phyloP scores from a whole-genome alignment of 257 asterid species.

The Solanum pimpinellifolium region DNA sequence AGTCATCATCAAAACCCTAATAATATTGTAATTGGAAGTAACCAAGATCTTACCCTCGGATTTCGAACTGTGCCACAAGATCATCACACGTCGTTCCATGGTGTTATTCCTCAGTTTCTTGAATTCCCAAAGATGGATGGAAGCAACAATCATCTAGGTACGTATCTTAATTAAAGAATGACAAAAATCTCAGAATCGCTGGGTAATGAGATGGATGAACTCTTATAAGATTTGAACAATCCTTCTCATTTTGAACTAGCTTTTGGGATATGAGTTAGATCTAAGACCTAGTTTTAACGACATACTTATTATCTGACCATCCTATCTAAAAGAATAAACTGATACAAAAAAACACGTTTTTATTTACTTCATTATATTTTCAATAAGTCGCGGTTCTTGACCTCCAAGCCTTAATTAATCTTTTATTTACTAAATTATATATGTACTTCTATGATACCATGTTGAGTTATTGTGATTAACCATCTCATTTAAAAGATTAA shows the following conservation, averaged over 20 bases:
- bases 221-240: too few relatives aligned
- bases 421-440: not conserved
- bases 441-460: too few relatives aligned
- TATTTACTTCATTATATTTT: not conserved
- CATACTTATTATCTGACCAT: not conserved
- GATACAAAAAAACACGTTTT: not conserved
- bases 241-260: too few relatives aligned
- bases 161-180: too few relatives aligned
- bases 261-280: too few relatives aligned
- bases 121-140: constrained; percentile 35
- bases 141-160: constrained; percentile 1
- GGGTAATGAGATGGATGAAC: too few relatives aligned
- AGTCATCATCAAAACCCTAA: constrained; percentile 23
- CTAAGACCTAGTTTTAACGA: too few relatives aligned
- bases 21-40: constrained; percentile 5
- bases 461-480: too few relatives aligned
- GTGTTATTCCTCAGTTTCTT: constrained; percentile 23
- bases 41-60: constrained; percentile 55
- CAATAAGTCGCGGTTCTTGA: too few relatives aligned
- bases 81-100: constrained; percentile 8
- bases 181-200: too few relatives aligned
- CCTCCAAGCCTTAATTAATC: not conserved
- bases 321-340: not conserved
- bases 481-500: too few relatives aligned
- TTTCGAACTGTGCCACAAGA: constrained; percentile 5